Base-by-base conservation (phyloP, 2,329 filamentous ascomycete species). In the Sporothrix mexicana region DNA sequence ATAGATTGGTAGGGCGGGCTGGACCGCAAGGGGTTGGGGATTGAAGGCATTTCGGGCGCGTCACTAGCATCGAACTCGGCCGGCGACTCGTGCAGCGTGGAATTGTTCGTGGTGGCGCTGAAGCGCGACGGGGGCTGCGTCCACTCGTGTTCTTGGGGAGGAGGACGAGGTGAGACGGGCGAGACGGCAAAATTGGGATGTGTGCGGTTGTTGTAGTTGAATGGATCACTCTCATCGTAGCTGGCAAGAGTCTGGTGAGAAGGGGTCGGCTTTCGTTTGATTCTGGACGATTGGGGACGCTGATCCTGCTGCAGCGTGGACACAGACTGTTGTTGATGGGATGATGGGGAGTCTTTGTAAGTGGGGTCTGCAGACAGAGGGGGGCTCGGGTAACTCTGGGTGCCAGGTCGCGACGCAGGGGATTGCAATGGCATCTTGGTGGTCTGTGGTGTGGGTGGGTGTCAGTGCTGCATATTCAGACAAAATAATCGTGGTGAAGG, bases 51-150 rank as follows among this genome's bases (percentile, higher is more conserved):
- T 15, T 73, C 69, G 0, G 76, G 74, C 9, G 71, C 55, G 61
- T 74, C 70, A 53, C 17, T 53, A 25, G 55, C 12, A 20, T 75
- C 72, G 47, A 70, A 74, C 4, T 74, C 75, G 66, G 69, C 25
- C 7, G 47, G 36, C 59, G 80, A 84, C 20, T 81, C 83, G 13
- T 81, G 80, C 61, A 84, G 80, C 5, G 88, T 86, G 1, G 88
- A 88, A 30, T 86, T 85, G 77, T 87, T 90, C 1, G 89, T 91
- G 8, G 88, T 90, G 75, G 87, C 83, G 80, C 89, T 92, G 79
- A 91, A 92, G 62, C 88, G 87, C 67, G 89, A 91, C 2, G 83
- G 80, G 6, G 88, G 88, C 72, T 88, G 85, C 13, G 82, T 80
- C 83, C 85, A 85, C 51, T 85, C 78, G 15, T 23, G 30, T 3